Percentiles rank a stretch among this genome's conserved stretches.
phyloP scores from a whole-genome alignment of 129 eudicot genomes.

The Calendula officinalis region DNA sequence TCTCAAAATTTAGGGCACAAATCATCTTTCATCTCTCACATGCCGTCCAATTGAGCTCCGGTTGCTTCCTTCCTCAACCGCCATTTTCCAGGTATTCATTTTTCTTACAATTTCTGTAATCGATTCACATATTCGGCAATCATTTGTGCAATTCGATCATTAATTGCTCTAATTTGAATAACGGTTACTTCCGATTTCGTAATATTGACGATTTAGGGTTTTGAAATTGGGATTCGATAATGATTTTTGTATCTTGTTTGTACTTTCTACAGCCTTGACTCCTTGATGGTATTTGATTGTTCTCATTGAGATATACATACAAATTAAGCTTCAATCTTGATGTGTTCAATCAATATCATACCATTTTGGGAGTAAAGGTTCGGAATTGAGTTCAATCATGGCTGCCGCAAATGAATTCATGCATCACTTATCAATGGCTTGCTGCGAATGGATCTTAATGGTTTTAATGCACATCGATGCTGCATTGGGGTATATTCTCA shows the following conservation, averaged over 20 bases:
- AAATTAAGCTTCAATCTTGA: constrained; percentile 13
- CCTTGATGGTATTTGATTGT: constrained; percentile 38
- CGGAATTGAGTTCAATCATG: constrained; percentile 38
- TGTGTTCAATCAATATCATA: constrained; percentile 38
- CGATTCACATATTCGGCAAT: neutral
- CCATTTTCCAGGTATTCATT: constrained; percentile 41
- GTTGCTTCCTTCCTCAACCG: constrained; percentile 36
- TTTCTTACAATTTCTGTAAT: neutral
- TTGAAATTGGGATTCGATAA: constrained; percentile 6
- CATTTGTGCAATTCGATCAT: neutral
- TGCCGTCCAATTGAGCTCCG: constrained; percentile 34
- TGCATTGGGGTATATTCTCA: constrained; percentile 53
- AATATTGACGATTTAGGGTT: neutral
- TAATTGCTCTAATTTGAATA: neutral
- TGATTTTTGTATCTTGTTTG: constrained; percentile 9
- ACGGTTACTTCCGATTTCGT: constrained; percentile 8
- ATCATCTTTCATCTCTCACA: constrained; percentile 14
- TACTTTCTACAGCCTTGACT: constrained; percentile 31
- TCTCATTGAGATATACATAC: constrained; percentile 21
- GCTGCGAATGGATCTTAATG: constrained; percentile 85
- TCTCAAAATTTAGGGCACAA: constrained; percentile 12
- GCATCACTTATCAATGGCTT: constrained; percentile 52
- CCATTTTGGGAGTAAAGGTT: constrained; percentile 30
- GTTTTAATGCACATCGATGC: constrained; percentile 71
- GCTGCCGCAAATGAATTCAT: constrained; percentile 48